Percentiles rank a stretch among this genome's conserved stretches.
phyloP scores from a whole-genome alignment of 2,329 filamentous ascomycete species.

The Tolypocladium tropicale region DNA sequence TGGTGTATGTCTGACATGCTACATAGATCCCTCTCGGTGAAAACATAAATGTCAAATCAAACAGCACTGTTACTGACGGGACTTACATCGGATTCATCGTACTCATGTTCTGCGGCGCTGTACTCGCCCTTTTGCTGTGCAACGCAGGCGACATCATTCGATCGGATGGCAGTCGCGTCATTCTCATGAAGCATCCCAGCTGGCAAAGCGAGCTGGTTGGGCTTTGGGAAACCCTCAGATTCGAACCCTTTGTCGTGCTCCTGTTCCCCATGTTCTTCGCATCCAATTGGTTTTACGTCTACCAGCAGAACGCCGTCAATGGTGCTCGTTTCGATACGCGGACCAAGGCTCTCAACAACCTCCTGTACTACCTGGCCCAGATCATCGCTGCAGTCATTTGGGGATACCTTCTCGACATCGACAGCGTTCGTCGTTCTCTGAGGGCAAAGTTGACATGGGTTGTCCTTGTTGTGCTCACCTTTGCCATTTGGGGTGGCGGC shows the following conservation, averaged over 20 bases:
- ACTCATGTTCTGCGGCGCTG: slow-evolving; percentile 65
- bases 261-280: slow-evolving; percentile 45
- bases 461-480: slow-evolving; percentile 57
- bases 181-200: slow-evolving; percentile 83
- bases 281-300: slow-evolving; percentile 45
- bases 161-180: slow-evolving; percentile 66
- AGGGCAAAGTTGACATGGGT: slow-evolving; percentile 53
- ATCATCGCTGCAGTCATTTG: slow-evolving; percentile 42
- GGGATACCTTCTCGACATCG: slow-evolving; percentile 45
- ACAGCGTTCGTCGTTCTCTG: slow-evolving; percentile 66
- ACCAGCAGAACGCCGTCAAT: slow-evolving; percentile 49
- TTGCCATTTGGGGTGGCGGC: slow-evolving; percentile 74
- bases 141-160: slow-evolving; percentile 66
- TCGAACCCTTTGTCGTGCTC: slow-evolving; percentile 62
- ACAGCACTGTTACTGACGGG: slow-evolving; percentile 53
- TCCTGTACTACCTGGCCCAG: slow-evolving; percentile 46
- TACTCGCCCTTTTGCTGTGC: slow-evolving; percentile 58
- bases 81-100: slow-evolving; percentile 85
- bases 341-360: slow-evolving; percentile 41
- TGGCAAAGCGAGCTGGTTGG: slow-evolving; percentile 73
- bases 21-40: slow-evolving; percentile 52
- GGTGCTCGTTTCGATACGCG: slow-evolving; percentile 43
- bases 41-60: slow-evolving; percentile 47
- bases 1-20: background rate
- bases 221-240: slow-evolving; percentile 60